These are phyloP conservation scores for Berberis thunbergii DNA, from an alignment of 164 flowering plant genomes.

Conservation along the genomic window DNA sequence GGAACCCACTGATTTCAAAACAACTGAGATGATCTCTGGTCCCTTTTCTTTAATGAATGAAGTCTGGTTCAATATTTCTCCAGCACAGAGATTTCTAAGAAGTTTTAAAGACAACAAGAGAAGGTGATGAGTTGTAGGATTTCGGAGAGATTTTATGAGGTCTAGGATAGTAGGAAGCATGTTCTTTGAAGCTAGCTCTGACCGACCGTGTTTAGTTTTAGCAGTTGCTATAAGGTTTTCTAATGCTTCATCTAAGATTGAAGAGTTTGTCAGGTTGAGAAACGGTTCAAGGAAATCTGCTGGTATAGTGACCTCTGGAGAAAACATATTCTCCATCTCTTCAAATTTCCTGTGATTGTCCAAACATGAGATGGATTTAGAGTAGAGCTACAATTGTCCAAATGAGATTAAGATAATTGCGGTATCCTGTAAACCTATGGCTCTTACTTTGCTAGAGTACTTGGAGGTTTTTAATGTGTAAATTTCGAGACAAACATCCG, in stretches of 20 bases:
- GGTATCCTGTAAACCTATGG: no score
- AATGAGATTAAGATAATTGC: no score
- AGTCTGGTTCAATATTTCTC: constrained; percentile 51
- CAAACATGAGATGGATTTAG: no score
- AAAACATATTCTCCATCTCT: constrained; percentile 5
- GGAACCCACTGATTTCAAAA: constrained; percentile 16
- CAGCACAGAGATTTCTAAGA: constrained; percentile 83
- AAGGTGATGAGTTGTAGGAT: constrained; percentile 17
- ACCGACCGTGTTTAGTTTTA: constrained; percentile 37
- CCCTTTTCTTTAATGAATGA: constrained; percentile 43
- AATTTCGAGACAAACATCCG: no score
- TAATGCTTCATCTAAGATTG: constrained; percentile 28
- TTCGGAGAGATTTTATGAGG: constrained; percentile 26
- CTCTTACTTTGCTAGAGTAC: no score
- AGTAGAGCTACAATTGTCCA: no score
- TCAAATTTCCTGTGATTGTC: no score
- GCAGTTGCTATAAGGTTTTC: constrained; percentile 35
- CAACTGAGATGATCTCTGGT: constrained; percentile 17
- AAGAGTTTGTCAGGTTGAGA: constrained; percentile 12
- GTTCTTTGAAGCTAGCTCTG: constrained; percentile 33
- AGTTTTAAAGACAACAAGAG: constrained; percentile 38
- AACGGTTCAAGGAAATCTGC: constrained; percentile 6
- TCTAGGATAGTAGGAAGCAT: constrained; percentile 36
- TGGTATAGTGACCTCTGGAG: constrained; percentile 4
- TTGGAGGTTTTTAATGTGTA: no score